phyloP scores from a whole-genome alignment of 352 stramenopile species.

The Phytophthora foliorum region DNA sequence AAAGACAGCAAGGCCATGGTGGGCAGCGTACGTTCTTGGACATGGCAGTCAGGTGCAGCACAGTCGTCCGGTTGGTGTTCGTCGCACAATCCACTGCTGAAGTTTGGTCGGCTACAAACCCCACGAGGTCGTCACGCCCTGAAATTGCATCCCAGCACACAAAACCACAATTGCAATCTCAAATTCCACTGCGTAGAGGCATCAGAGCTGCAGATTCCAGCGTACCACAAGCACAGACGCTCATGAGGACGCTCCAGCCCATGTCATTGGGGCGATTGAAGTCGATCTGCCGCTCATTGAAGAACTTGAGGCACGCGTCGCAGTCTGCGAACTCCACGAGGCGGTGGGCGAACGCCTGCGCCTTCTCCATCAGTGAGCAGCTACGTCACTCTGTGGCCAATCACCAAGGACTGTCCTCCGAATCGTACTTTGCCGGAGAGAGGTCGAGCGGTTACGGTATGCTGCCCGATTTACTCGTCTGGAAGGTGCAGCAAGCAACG shows the following conservation, averaged over 20 bases:
- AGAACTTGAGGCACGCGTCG: constrained; percentile 66
- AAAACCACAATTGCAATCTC: constrained; percentile 7
- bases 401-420: constrained; percentile 7
- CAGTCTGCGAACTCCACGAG: constrained; percentile 80
- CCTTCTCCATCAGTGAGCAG: constrained; percentile 29
- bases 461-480: constrained; percentile 25
- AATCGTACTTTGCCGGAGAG: constrained; percentile 35
- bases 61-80: constrained; percentile 73
- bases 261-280: constrained; percentile 64
- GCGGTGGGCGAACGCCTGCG: constrained; percentile 80
- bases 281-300: constrained; percentile 65
- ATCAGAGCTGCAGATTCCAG: neutral
- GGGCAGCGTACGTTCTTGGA: constrained; percentile 61
- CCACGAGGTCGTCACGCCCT: constrained; percentile 77
- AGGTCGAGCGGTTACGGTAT: constrained; percentile 20
- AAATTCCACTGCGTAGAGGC: neutral
- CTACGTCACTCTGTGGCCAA: constrained; percentile 23
- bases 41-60: constrained; percentile 84
- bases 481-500: constrained; percentile 35
- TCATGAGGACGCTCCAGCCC: constrained; percentile 89
- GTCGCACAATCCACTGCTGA: constrained; percentile 65
- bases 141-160: constrained; percentile 4
- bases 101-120: constrained; percentile 63
- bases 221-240: constrained; percentile 74
- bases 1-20: neutral